A percentile compares a stretch with the other conserved stretches of the same genome.
Evolutionary conservation across 495 filamentous ascomycete species (phyloP).

Genomic region (Aspergillus diversus): DNA sequence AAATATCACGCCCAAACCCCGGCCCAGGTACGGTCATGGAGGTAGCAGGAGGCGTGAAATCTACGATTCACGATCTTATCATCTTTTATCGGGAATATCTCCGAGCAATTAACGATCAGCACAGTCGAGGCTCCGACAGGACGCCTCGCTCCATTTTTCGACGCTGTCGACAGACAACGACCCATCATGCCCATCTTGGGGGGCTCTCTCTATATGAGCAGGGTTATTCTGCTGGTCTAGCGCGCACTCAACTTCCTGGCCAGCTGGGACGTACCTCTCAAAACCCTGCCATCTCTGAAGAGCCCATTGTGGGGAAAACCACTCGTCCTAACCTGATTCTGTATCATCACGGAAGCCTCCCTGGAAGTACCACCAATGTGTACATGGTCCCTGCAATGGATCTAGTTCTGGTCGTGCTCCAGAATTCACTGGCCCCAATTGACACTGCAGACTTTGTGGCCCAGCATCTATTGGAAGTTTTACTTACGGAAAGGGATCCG

Average conservation of each 20-base stretch:
- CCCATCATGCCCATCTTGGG: neutral
- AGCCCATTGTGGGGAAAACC: neutral
- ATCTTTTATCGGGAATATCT: neutral
- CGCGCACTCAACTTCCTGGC: neutral
- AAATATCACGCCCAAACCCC: neutral
- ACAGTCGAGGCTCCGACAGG: neutral
- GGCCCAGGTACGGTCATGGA: neutral
- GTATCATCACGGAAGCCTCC: neutral
- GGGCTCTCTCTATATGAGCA: neutral
- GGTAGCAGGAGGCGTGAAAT: neutral
- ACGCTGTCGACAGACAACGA: neutral
- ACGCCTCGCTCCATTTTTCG: neutral
- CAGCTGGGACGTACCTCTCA: neutral
- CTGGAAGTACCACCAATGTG: neutral
- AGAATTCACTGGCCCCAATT: neutral
- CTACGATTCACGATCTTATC: neutral
- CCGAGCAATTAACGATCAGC: neutral
- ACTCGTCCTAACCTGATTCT: neutral
- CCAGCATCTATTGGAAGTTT: neutral
- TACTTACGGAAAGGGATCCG: neutral
- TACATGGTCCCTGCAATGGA: neutral
- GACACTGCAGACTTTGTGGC: neutral
- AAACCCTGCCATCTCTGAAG: neutral
- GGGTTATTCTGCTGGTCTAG: neutral
- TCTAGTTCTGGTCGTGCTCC: neutral